Evolutionary conservation across 225 moss, liverwort and hornwort genomes (phyloP), one percentile per base, ranked within the genome.

Genomic region (Antitrichia curtipendula): DNA sequence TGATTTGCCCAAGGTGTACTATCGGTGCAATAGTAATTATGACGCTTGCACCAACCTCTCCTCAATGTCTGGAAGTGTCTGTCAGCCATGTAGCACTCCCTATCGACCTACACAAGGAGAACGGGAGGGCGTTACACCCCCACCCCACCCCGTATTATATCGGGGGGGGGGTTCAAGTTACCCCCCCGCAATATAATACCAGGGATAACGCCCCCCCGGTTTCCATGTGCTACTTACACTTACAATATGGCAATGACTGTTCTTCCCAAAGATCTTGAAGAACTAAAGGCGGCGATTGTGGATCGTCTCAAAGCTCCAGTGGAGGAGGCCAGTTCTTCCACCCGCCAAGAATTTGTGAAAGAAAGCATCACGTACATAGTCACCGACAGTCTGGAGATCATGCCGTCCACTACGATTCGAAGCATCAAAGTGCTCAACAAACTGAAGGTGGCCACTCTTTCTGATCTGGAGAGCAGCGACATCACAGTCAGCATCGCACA

Each of bases 1-100:
- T 59, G 7, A 13, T 9, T 41, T 88, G 38, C 88, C 90, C 8
- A 20, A 7, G 38, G 11, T 36, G 28, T 83, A 78, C 40, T 88
- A 88, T 53, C 24, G 24, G 8, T 74, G 88, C 59, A 3, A 0
- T 7, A 2, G 1, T 8, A 0, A 15, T 4, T n/a, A n/a, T n/a
- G n/a, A 9, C 1, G 0, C 0, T 13, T 82, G 80, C 45, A 1
- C 1, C 12, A 7, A 2, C 32, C 25, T 86, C 3, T 86, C 89
- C 24, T 31, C 19, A 27, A 52, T 23, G 28, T 0, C 0, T 5
- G 88, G 59, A 40, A 6, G 21, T 17, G 2, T 0, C 3, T 88
- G 90, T n/a, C 1, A 3, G 4, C 0, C 0, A 9, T 49, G 49
- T 49, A 49, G 3, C 49, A 9, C n/a, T n/a, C n/a, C n/a, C n/a